Evolutionary conservation across 176 grass and related monocot species (phyloP).

Genomic region (Aegilops bicornis): DNA sequence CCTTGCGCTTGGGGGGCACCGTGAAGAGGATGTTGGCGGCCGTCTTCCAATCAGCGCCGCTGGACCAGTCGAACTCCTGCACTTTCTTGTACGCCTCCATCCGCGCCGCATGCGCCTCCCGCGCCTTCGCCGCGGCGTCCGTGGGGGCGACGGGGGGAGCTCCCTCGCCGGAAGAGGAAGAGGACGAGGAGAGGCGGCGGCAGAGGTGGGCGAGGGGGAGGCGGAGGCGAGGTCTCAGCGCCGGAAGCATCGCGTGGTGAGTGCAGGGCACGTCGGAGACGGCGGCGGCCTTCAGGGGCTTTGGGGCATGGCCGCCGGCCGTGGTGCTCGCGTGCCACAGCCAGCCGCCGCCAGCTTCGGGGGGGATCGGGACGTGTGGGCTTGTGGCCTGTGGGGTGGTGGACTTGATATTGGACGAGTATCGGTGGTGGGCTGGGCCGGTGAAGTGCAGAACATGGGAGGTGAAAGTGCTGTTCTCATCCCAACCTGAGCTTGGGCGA

Average conservation of each 20-base stretch:
- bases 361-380: no score
- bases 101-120: slow-evolving; percentile 24
- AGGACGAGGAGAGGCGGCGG: slow-evolving; percentile 3
- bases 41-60: slow-evolving; percentile 43
- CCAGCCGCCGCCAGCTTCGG: not conserved
- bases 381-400: not conserved
- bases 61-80: slow-evolving; percentile 47
- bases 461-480: no score
- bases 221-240: slow-evolving; percentile 19
- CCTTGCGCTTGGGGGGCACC: slow-evolving; percentile 42
- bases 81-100: slow-evolving; percentile 48
- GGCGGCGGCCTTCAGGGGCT: not conserved
- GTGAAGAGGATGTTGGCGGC: slow-evolving; percentile 57
- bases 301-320: not conserved
- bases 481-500: no score
- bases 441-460: not conserved
- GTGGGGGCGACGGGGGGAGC: not conserved
- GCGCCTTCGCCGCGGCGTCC: slow-evolving; percentile 12
- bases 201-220: not conserved
- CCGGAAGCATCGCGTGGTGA: slow-evolving; percentile 40
- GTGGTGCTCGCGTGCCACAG: not conserved
- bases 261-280: not conserved
- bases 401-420: not conserved
- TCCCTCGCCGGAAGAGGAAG: not conserved
- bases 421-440: not conserved